phyloP scores from a whole-genome alignment of 129 eudicot genomes.

The Chrysanthemum makinoi region DNA sequence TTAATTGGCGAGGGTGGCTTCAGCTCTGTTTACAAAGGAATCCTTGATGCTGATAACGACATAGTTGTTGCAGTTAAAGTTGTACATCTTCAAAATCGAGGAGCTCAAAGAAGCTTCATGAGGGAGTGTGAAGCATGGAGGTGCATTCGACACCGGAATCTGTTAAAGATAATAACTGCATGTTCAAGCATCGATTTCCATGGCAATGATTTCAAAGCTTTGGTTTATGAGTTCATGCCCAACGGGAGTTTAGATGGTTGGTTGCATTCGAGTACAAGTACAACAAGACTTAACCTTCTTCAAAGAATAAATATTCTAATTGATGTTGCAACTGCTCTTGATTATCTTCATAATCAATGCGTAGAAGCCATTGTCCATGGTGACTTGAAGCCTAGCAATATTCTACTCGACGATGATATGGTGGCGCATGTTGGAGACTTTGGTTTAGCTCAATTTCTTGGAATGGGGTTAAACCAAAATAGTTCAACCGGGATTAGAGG shows the following conservation, averaged over 20 bases:
- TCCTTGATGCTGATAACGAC: slow-evolving; percentile 11
- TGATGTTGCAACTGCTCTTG: slow-evolving; percentile 1
- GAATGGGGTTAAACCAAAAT: not conserved
- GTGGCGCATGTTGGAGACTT: slow-evolving; percentile 26
- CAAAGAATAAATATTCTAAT: slow-evolving; percentile 20
- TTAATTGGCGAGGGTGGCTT: slow-evolving; percentile 26
- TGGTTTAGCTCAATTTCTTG: slow-evolving; percentile 9
- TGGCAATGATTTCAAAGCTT: slow-evolving; percentile 24
- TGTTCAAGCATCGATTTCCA: slow-evolving; percentile 38
- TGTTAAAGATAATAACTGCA: slow-evolving; percentile 35
- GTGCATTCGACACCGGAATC: slow-evolving; percentile 37
- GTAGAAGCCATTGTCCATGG: slow-evolving; percentile 8
- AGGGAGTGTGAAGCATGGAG: slow-evolving; percentile 36
- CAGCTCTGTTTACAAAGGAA: slow-evolving; percentile 35
- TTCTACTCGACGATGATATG: slow-evolving; percentile 21
- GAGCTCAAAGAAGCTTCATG: slow-evolving; percentile 26
- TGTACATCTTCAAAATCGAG: slow-evolving; percentile 20
- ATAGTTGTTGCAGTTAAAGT: slow-evolving; percentile 36
- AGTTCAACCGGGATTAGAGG: slow-evolving; percentile 4
- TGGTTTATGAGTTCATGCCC: slow-evolving; percentile 25
- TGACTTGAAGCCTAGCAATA: slow-evolving; percentile 23
- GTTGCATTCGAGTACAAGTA: slow-evolving; percentile 11
- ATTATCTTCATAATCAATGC: slow-evolving; percentile 22
- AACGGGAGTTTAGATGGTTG: slow-evolving; percentile 23
- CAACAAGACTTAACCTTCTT: not conserved